These are phyloP conservation scores for Neoascochyta sp. DNA, from an alignment of 2,329 filamentous ascomycete species.

Conservation along the genomic window DNA sequence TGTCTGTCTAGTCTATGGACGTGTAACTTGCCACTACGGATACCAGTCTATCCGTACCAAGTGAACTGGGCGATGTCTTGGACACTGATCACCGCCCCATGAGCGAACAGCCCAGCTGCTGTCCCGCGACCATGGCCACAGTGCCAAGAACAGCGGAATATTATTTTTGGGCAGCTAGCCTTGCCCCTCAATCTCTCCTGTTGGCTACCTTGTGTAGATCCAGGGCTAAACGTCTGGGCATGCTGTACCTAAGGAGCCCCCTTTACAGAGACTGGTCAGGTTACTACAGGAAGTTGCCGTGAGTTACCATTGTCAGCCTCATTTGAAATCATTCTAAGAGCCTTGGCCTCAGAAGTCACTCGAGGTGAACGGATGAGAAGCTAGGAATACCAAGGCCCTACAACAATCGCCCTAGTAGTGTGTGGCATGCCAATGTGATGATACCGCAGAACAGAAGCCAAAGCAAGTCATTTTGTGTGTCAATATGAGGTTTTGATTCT, in stretches of 20 bases:
- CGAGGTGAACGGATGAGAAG: conserved; percentile 4
- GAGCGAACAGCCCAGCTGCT: too few relatives aligned
- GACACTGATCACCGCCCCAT: conserved; percentile 6
- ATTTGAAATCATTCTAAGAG: conserved; percentile 9
- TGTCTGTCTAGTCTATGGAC: too few relatives aligned
- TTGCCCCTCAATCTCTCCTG: background rate
- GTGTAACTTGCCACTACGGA: conserved; percentile 21
- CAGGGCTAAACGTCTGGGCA: conserved; percentile 3
- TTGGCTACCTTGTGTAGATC: conserved; percentile 6
- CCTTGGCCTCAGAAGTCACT: conserved; percentile 14
- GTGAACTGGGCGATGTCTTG: conserved; percentile 30
- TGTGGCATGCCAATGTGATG: conserved; percentile 17
- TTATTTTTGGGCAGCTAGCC: conserved; percentile 3
- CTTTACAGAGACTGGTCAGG: conserved; percentile 3
- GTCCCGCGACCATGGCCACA: conserved; percentile 16
- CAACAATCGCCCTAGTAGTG: conserved; percentile 3
- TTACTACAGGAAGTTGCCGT: conserved; percentile 1
- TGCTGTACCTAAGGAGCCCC: conserved; percentile 1
- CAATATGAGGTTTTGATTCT: too few relatives aligned
- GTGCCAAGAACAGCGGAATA: conserved; percentile 5
- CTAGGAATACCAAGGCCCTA: conserved; percentile 13
- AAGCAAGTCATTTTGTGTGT: too few relatives aligned
- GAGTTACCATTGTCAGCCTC: conserved; percentile 1
- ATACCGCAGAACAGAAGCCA: too few relatives aligned
- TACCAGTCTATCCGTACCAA: conserved; percentile 17